Evolutionary conservation across 2,329 filamentous ascomycete species (phyloP).

Genomic region (Fusarium incarnatum): DNA sequence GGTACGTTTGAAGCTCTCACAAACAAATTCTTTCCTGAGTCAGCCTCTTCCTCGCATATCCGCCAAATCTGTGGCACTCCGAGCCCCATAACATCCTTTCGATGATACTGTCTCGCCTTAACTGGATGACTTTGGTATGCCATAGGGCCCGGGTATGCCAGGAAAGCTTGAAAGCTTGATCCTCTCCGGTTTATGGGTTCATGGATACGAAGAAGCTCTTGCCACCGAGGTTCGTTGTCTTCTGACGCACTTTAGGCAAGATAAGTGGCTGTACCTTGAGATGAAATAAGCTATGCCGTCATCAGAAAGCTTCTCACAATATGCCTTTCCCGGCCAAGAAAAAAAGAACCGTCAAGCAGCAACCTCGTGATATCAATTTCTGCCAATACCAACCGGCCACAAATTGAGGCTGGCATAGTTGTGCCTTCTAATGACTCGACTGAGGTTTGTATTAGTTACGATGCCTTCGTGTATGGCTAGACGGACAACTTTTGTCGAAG

Average conservation of each 20-base stretch:
- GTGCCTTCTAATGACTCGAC: neutral
- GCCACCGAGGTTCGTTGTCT: constrained; percentile 1
- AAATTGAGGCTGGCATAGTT: constrained; percentile 2
- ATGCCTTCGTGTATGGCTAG: neutral
- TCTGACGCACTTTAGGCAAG: constrained; percentile 13
- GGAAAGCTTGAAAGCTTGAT: neutral
- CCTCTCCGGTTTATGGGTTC: neutral
- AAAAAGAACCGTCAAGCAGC: neutral
- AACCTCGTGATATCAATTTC: constrained; percentile 11
- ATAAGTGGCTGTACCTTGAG: neutral
- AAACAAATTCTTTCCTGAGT: neutral
- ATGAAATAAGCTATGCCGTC: constrained; percentile 6
- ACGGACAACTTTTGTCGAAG: neutral
- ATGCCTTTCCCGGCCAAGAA: constrained; percentile 5
- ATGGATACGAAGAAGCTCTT: neutral
- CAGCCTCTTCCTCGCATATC: neutral
- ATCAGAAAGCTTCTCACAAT: neutral
- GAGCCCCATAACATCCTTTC: neutral
- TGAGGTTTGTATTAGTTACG: neutral
- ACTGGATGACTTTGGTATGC: neutral
- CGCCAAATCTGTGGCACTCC: neutral
- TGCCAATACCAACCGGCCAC: constrained; percentile 12
- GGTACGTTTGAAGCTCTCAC: neutral
- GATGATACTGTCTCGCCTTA: neutral
- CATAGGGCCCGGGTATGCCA: neutral